Conservation (phyloP, 2,329 filamentous ascomycete genomes). For the Verticillium zaregamsianum region DNA sequence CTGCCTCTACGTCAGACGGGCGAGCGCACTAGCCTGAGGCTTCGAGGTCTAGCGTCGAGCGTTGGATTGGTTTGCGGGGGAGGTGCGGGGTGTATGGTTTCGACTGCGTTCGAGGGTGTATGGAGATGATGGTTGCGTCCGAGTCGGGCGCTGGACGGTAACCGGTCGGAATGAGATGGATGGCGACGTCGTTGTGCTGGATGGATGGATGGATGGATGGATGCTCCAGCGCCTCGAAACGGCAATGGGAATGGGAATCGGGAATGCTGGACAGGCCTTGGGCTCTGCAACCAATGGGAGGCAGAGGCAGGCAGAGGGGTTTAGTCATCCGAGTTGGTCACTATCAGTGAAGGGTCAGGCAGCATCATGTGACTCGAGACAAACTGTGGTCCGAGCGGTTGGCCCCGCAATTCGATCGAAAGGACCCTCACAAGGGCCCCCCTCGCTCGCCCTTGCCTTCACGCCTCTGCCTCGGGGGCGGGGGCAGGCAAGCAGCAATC, state of each 20-base stretch:
- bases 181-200: background rate
- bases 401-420: too few relatives aligned
- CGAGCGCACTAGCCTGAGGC: background rate
- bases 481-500: too few relatives aligned
- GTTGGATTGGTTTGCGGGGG: background rate
- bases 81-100: background rate
- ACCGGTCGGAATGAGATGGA: background rate
- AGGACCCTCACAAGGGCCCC: too few relatives aligned
- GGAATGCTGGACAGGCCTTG: too few relatives aligned
- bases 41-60: background rate
- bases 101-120: background rate
- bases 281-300: background rate
- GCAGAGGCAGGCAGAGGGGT: background rate
- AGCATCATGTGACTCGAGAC: background rate
- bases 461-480: too few relatives aligned
- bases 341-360: background rate
- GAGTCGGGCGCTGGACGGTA: background rate
- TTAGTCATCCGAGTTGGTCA: background rate
- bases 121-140: background rate
- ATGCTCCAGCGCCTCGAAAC: background rate
- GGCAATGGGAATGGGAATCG: background rate
- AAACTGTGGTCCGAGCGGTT: background rate
- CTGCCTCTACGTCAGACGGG: background rate
- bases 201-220: background rate
- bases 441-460: too few relatives aligned